A percentile compares a stretch with the other conserved stretches of the same genome.
phyloP scores from a whole-genome alignment of 352 stramenopile species.

The Globisporangium polare region DNA sequence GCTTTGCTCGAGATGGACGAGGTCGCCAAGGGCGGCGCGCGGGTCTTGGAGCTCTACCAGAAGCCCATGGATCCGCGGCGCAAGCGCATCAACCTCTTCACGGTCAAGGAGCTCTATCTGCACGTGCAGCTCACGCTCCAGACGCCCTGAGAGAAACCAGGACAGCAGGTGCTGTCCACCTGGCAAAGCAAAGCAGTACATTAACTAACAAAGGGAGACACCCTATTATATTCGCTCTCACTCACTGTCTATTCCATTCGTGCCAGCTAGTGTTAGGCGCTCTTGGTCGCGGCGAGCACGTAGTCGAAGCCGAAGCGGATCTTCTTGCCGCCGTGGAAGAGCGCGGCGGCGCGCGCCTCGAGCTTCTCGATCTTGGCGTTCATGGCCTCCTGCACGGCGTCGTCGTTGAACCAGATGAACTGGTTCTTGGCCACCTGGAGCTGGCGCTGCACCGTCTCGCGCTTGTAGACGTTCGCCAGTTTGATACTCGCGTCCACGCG shows the following conservation, averaged over 20 bases:
- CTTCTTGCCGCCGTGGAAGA: conserved; percentile 55
- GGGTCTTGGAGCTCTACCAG: conserved; percentile 60
- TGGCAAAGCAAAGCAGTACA: neutral
- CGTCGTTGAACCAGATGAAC: conserved; percentile 31
- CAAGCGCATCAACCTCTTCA: conserved; percentile 71
- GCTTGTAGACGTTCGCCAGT: conserved; percentile 88
- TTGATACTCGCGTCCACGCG: conserved; percentile 44
- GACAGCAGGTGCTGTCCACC: neutral
- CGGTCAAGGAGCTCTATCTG: conserved; percentile 66
- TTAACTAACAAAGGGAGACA: neutral
- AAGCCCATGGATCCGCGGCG: conserved; percentile 66
- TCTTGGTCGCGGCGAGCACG: conserved; percentile 60
- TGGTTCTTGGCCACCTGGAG: conserved; percentile 87
- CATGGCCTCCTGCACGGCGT: conserved; percentile 14
- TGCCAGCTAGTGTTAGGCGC: neutral
- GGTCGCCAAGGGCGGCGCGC: conserved; percentile 22
- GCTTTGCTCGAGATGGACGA: conserved; percentile 71
- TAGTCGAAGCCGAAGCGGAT: conserved; percentile 89
- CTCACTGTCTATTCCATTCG: neutral
- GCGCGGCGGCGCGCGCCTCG: conserved; percentile 15
- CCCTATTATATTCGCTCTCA: neutral
- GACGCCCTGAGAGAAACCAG: conserved; percentile 13
- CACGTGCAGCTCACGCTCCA: conserved; percentile 39
- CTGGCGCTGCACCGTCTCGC: conserved; percentile 82
- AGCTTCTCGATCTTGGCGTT: conserved; percentile 10